Evolutionary conservation across 768 basidiomycete species (phyloP).

Genomic region (Xerocomellus chrysenteron): DNA sequence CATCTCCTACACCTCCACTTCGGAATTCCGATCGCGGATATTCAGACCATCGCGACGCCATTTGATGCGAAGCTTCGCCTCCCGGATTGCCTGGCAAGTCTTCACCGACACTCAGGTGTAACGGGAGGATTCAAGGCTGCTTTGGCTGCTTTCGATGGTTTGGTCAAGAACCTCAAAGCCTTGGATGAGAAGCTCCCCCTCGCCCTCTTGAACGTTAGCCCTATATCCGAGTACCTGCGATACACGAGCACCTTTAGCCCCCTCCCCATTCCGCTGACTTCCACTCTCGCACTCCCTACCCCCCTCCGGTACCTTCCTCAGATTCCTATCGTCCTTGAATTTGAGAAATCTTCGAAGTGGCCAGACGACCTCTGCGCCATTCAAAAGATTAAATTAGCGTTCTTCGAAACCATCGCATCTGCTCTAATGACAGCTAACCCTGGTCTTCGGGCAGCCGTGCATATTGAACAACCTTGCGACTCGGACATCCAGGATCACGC

Average conservation of each 20-base stretch:
- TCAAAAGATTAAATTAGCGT: conserved; percentile 91
- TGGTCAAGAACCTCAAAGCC: conserved; percentile 74
- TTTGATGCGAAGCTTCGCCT: conserved; percentile 61
- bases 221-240: conserved; percentile 70
- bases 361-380: conserved; percentile 92
- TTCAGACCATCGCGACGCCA: conserved; percentile 55
- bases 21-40: conserved; percentile 49
- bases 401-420: conserved; percentile 78
- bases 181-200: conserved; percentile 75
- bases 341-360: conserved; percentile 92
- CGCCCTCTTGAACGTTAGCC: conserved; percentile 70
- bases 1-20: conserved; percentile 81
- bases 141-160: conserved; percentile 71
- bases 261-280: conserved; percentile 58
- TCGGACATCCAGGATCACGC: conserved; percentile 68
- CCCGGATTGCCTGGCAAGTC: conserved; percentile 50
- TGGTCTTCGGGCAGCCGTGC: conserved; percentile 57
- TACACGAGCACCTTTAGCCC: conserved; percentile 86
- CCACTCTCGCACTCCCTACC: conserved; percentile 50
- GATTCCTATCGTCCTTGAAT: conserved; percentile 79
- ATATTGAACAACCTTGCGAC: conserved; percentile 49
- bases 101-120: conserved; percentile 36
- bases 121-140: conserved; percentile 69
- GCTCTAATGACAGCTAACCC: conserved; percentile 53
- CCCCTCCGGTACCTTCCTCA: conserved; percentile 66